These are phyloP conservation scores for Solanum boliviense DNA, from an alignment of 257 asterid species.

Conservation along the genomic window DNA sequence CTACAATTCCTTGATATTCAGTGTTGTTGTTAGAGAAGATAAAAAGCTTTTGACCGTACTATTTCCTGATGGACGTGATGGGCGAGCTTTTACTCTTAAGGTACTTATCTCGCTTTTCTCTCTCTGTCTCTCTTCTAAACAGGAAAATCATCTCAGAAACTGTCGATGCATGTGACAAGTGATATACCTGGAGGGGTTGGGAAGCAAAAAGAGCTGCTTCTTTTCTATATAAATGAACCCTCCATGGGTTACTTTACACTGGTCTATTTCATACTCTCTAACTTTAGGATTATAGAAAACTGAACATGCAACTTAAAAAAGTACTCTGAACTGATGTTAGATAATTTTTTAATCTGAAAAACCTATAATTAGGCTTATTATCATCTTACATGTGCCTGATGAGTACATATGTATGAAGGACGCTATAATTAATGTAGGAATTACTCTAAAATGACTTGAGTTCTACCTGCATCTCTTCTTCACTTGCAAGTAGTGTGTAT, in stretches of 20 bases:
- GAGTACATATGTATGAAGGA: background rate
- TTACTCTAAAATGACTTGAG: background rate
- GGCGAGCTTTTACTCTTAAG: slow-evolving; percentile 91
- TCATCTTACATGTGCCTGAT: background rate
- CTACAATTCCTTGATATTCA: slow-evolving; percentile 17
- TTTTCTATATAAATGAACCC: background rate
- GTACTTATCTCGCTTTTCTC: slow-evolving; percentile 15
- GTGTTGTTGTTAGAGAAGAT: slow-evolving; percentile 96
- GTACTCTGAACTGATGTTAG: background rate
- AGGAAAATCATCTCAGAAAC: background rate
- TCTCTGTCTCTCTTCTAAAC: background rate
- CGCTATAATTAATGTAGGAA: background rate
- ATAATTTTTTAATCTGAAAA: background rate
- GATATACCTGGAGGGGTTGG: background rate
- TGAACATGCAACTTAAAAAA: background rate
- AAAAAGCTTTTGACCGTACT: slow-evolving; percentile 76
- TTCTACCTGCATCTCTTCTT: background rate
- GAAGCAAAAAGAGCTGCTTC: background rate
- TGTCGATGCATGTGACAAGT: background rate
- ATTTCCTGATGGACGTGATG: slow-evolving; percentile 96
- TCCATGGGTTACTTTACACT: background rate
- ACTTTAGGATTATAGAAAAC: background rate
- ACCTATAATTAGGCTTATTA: background rate
- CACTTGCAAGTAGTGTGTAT: background rate
- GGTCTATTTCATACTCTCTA: background rate